Conservation (phyloP, 495 filamentous ascomycete genomes). For the Ascodesmis nigricans region DNA sequence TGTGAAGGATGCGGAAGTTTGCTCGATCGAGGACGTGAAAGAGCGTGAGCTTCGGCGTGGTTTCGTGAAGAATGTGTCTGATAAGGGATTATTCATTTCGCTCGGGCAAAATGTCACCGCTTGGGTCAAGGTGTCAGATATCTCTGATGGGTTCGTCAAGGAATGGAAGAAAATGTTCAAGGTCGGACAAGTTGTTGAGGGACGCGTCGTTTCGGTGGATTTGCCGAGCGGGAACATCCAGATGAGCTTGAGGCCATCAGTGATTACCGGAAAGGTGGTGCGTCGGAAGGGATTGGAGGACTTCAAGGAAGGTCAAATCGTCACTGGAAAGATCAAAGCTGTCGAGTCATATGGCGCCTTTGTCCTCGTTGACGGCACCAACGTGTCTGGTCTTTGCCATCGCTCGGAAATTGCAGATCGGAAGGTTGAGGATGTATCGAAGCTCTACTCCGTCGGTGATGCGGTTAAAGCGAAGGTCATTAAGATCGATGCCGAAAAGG, state of each 20-base stretch:
- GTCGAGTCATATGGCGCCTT: constrained; percentile 90
- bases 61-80: constrained; percentile 67
- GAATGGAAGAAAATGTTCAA: constrained; percentile 87
- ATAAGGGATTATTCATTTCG: constrained; percentile 65
- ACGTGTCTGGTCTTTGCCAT: constrained; percentile 84
- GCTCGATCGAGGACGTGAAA: constrained; percentile 42
- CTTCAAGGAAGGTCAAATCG: constrained; percentile 49
- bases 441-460: constrained; percentile 72
- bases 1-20: constrained; percentile 61
- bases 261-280: constrained; percentile 51
- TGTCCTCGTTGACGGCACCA: constrained; percentile 69
- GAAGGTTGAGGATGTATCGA: constrained; percentile 50
- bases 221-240: constrained; percentile 44
- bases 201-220: constrained; percentile 51
- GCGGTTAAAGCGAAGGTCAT: constrained; percentile 73
- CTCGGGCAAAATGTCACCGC: constrained; percentile 61
- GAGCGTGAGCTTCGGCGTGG: constrained; percentile 65
- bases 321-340: constrained; percentile 77
- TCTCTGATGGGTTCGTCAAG: constrained; percentile 78
- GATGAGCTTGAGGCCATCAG: constrained; percentile 67
- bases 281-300: constrained; percentile 48
- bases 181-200: constrained; percentile 70
- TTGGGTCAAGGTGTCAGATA: constrained; percentile 60
- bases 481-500: constrained; percentile 47
- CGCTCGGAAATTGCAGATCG: constrained; percentile 72